Evolutionary conservation across 2,329 filamentous ascomycete species (phyloP).

Genomic region (Sclerotinia subarctica): DNA sequence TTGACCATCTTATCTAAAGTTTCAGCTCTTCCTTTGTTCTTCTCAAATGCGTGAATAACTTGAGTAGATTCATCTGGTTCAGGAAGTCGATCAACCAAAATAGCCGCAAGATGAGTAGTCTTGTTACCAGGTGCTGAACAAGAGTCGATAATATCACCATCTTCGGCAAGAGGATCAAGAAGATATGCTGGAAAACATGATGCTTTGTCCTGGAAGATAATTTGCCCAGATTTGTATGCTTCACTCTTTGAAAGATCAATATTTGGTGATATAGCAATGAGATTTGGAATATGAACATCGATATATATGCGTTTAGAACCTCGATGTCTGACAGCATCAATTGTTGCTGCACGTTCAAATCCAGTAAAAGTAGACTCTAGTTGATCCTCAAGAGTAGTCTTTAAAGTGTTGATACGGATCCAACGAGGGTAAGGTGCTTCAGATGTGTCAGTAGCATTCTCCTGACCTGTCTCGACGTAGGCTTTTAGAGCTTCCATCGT

Average conservation of each 20-base stretch:
- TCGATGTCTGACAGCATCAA: slow-evolving; percentile 54
- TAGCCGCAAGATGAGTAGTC: slow-evolving; percentile 85
- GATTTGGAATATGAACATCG: slow-evolving; percentile 78
- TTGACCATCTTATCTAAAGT: slow-evolving; percentile 83
- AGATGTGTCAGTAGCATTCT: slow-evolving; percentile 41
- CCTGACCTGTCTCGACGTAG: slow-evolving; percentile 52
- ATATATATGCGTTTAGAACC: slow-evolving; percentile 57
- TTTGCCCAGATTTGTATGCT: slow-evolving; percentile 71
- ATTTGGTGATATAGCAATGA: slow-evolving; percentile 73
- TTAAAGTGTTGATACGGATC: slow-evolving; percentile 82
- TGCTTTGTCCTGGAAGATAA: slow-evolving; percentile 94
- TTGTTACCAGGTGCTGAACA: slow-evolving; percentile 97
- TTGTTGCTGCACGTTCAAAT: slow-evolving; percentile 54
- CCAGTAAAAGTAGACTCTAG: slow-evolving; percentile 69
- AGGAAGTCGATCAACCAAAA: slow-evolving; percentile 49
- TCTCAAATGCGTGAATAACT: slow-evolving; percentile 75
- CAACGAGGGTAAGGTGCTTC: slow-evolving; percentile 70
- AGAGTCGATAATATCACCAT: slow-evolving; percentile 82
- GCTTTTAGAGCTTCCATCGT: slow-evolving; percentile 64
- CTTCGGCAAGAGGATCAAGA: slow-evolving; percentile 62
- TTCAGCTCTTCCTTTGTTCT: slow-evolving; percentile 65
- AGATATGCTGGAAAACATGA: slow-evolving; percentile 95
- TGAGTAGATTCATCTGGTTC: slow-evolving; percentile 37
- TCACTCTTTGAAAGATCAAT: slow-evolving; percentile 68
- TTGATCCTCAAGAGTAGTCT: slow-evolving; percentile 67